Base-by-base conservation (phyloP, 2,329 filamentous ascomycete species). In the Thielaviopsis populi region DNA sequence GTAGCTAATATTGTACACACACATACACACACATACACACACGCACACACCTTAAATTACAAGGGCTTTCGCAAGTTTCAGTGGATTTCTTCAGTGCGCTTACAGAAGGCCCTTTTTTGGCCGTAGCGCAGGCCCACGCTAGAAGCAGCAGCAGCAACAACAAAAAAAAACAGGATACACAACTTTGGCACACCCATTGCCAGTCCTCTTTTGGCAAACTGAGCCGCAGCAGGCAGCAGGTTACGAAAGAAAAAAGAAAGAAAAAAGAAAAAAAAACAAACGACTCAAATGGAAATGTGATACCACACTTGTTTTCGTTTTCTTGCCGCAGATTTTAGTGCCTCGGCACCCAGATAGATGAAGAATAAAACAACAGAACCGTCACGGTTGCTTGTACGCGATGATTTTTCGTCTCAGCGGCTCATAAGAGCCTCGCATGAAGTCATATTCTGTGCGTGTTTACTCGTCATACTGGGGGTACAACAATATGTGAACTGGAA, bases 291-390 rank as follows among this genome's bases (percentile, higher is more conserved):
- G 17, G 15, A 56, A 15, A 4, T 37, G 53, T 30, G 53, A 19
- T 56, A n/a, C 53, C n/a, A 37, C 53, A 27, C 53, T 56, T 56
- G 53, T 56, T 56, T 33, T 56, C 37, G n/a, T 37, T 56, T 56
- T 56, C 19, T 37, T 56, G 53, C 53, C 53, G 53, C 53, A 30
- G 27, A n/a, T 17, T 8, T 8, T 56, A 56, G 53, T n/a, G 24
- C 53, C 27, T 56, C 27, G 27, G 53, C 13, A 37, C 17, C 19
- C 4, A 19, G 24, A 37, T 19, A 19, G 24, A 37, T 19, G 17
- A 2, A n/a, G 30, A 27, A 11, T 27, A 10, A 33, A 37, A 37
- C 1, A 7, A 33, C 30, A 3, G 30, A 33, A 33, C 7, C 7
- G 30, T 33, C 30, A 33, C 30, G 30, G 7, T 33, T 1, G 33